Evolutionary conservation across 192 early-diverging fungal genomes (phyloP).

Genomic region (Piromyces sp.): DNA sequence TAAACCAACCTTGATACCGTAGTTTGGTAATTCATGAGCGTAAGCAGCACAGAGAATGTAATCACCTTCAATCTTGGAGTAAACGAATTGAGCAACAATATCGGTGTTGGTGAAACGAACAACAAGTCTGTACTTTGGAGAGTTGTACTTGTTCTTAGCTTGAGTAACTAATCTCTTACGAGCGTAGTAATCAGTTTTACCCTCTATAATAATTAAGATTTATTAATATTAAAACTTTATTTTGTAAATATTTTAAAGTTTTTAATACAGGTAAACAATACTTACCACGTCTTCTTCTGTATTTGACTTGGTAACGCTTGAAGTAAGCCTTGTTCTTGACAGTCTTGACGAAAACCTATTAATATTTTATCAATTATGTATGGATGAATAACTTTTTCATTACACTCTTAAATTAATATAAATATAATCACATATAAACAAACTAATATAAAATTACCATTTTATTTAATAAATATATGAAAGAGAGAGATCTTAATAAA

Average conservation of each 20-base stretch:
- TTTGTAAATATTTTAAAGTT: neutral
- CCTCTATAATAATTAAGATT: no score
- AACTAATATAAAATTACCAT: neutral
- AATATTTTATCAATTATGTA: neutral
- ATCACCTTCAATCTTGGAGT: slow-evolving; percentile 96
- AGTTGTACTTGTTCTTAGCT: slow-evolving; percentile 99
- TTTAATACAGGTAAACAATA: no score
- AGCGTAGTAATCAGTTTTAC: slow-evolving; percentile 99
- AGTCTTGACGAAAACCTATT: slow-evolving; percentile 44
- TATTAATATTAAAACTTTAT: neutral
- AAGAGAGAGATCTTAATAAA: neutral
- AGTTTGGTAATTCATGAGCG: slow-evolving; percentile 88
- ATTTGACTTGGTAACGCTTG: slow-evolving; percentile 99
- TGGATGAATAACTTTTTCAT: neutral
- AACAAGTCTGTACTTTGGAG: slow-evolving; percentile 98
- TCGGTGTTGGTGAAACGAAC: slow-evolving; percentile 99
- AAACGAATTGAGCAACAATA: slow-evolving; percentile 89
- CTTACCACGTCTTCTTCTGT: slow-evolving; percentile 91
- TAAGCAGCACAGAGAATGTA: slow-evolving; percentile 88
- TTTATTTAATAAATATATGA: neutral
- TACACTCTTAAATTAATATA: no score
- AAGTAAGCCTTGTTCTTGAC: slow-evolving; percentile 99
- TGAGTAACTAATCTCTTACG: slow-evolving; percentile 95
- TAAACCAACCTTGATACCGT: slow-evolving; percentile 92
- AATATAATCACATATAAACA: neutral